Base-by-base conservation (phyloP, 2,329 filamentous ascomycete genomes). In the Aspergillus bombycis region DNA sequence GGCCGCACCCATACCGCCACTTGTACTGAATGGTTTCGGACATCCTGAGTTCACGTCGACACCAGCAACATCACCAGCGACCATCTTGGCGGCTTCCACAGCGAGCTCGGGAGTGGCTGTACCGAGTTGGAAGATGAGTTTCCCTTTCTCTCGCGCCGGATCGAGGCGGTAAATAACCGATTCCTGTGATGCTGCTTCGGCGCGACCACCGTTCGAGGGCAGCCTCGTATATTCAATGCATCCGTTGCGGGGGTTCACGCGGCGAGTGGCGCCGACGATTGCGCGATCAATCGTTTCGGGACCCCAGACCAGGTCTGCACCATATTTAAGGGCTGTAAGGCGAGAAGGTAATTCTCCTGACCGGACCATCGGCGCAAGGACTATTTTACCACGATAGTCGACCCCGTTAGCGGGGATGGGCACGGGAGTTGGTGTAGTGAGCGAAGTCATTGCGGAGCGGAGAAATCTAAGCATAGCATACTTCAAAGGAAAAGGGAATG, bases 1-100 rank as follows among this genome's bases (percentile, higher is more conserved):
- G 1, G 94, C 94, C 0, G 95, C 95, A 56, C 95, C 95, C 95
- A 99, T 99, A 56, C 95, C 95, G 64, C 93, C 93, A 66, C 86
- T 87, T 2, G 94, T 97, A 73, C 92, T 96, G 79, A 99, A 99
- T 0, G 94, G 92, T 79, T 99, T 99, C 0, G 95, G 95, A 75
- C 95, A 99, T n/a, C 95, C 95, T 0, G 95, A 93, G 77, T 99
- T 99, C 66, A 99, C 91, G 77, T 98, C 95, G 70, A 99, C 97
- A 64, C 95, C 95, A 0, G 90, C 89, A 3, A 99, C 95, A 78
- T 98, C 93, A 14, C 82, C 86, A 0, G 94, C 95, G 23, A 99
- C 90, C 19, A 97, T 81, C 59, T 89, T 89, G 2, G 94, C 93
- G 1, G 94, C 94, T 75, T 91, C 82, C 0, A 98, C 94, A 1